These are phyloP conservation scores for Phalaenopsis hybrid DNA, from an alignment of 116 monocot species.

Conservation along the genomic window DNA sequence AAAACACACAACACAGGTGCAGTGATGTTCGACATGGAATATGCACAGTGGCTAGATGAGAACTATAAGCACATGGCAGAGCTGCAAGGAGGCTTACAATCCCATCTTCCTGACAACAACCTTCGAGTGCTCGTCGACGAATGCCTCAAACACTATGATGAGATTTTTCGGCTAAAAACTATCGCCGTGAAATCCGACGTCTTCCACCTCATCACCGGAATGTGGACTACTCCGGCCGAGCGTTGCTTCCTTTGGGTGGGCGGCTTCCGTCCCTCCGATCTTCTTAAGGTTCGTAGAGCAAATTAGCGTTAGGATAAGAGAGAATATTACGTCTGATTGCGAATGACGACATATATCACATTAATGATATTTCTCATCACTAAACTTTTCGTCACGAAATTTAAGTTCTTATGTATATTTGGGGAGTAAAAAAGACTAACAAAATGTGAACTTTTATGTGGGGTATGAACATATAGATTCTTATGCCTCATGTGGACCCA, in stretches of 20 bases:
- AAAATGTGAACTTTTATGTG: background rate
- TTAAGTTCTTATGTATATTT: no score
- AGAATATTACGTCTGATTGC: no score
- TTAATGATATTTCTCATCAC: no score
- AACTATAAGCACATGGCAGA: slow-evolving; percentile 58
- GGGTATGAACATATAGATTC: slow-evolving; percentile 26
- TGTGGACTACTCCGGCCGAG: slow-evolving; percentile 89
- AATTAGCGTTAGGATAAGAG: no score
- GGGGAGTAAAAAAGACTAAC: no score
- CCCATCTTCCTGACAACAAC: slow-evolving; percentile 57
- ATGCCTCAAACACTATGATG: slow-evolving; percentile 58
- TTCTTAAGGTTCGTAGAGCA: slow-evolving; percentile 55
- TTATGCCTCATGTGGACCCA: slow-evolving; percentile 79
- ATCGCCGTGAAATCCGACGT: slow-evolving; percentile 61
- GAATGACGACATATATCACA: no score
- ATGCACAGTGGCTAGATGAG: slow-evolving; percentile 77
- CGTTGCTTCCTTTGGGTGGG: slow-evolving; percentile 95
- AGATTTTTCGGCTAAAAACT: slow-evolving; percentile 60
- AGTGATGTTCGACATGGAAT: slow-evolving; percentile 81
- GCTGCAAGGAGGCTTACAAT: slow-evolving; percentile 53
- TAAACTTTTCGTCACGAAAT: no score
- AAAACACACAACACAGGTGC: slow-evolving; percentile 31
- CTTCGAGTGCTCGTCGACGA: slow-evolving; percentile 68
- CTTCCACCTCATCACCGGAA: slow-evolving; percentile 83
- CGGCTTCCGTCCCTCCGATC: slow-evolving; percentile 83